These are phyloP conservation scores for Petunia hybrid DNA, from an alignment of 305 asterid species.

Conservation along the genomic window DNA sequence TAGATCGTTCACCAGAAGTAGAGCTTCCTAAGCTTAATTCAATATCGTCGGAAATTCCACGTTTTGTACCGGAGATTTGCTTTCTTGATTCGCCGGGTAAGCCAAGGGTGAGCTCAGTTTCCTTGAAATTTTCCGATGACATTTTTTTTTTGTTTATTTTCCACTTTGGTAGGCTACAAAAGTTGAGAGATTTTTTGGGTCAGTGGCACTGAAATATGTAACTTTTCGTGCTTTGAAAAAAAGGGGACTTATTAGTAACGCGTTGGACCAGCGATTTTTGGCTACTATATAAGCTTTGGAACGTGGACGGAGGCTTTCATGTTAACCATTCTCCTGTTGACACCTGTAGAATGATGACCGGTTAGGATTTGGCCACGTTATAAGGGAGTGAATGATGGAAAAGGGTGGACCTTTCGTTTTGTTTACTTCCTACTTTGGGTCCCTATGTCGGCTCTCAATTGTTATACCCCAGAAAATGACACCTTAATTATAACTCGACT, in stretches of 20 bases:
- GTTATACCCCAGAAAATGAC: background rate
- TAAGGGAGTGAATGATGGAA: conserved; percentile 31
- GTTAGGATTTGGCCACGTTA: conserved; percentile 46
- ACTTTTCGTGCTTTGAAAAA: background rate
- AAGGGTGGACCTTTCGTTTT: conserved; percentile 38
- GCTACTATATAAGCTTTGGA: conserved; percentile 20
- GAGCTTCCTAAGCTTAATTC: conserved; percentile 48
- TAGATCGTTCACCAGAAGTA: conserved; percentile 27
- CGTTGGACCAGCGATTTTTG: background rate
- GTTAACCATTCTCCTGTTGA: conserved; percentile 36
- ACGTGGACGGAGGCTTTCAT: conserved; percentile 15
- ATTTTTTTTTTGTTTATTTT: conserved; percentile 32
- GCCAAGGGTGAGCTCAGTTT: conserved; percentile 73
- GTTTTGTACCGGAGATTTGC: conserved; percentile 50
- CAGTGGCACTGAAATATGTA: background rate
- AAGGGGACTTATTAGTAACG: conserved; percentile 12
- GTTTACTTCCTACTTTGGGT: conserved; percentile 42
- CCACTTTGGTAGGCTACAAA: conserved; percentile 2
- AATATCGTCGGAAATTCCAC: conserved; percentile 49
- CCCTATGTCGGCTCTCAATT: conserved; percentile 23
- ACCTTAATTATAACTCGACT: background rate
- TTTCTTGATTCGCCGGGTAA: conserved; percentile 51
- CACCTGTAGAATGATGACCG: conserved; percentile 36
- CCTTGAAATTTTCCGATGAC: conserved; percentile 44
- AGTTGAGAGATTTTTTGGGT: background rate